These are phyloP conservation scores for Bothia castanella DNA, from an alignment of 1,284 basidiomycete genomes.

Conservation along the genomic window DNA sequence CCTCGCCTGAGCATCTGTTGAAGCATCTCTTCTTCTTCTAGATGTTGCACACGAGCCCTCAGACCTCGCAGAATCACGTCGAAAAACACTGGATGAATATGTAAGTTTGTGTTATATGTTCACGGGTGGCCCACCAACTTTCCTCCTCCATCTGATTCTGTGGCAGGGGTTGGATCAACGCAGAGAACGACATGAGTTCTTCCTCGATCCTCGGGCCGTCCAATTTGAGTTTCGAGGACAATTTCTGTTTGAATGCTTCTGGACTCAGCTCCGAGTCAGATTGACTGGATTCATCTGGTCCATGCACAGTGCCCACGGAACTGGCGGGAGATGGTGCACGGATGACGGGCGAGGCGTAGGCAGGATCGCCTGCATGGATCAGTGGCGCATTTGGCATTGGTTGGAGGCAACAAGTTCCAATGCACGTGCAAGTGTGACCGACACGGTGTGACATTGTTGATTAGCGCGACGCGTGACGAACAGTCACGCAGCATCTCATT, in stretches of 20 bases:
- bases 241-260: slow-evolving; percentile 50
- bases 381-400: slow-evolving; percentile 29
- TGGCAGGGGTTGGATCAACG: slow-evolving; percentile 25
- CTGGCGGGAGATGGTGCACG: slow-evolving; percentile 67
- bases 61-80: slow-evolving; percentile 50
- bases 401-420: background rate
- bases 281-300: slow-evolving; percentile 54
- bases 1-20: slow-evolving; percentile 57
- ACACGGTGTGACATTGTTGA: slow-evolving; percentile 36
- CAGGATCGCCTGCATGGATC: slow-evolving; percentile 38
- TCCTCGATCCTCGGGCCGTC: slow-evolving; percentile 32
- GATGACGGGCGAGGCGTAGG: slow-evolving; percentile 63
- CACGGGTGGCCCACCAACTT: slow-evolving; percentile 18
- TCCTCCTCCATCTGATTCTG: slow-evolving; percentile 33
- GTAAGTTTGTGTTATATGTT: slow-evolving; percentile 17
- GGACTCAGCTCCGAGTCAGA: slow-evolving; percentile 54
- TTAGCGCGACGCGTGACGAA: slow-evolving; percentile 30
- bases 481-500: slow-evolving; percentile 26
- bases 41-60: slow-evolving; percentile 46
- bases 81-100: slow-evolving; percentile 35
- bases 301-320: slow-evolving; percentile 65
- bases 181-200: slow-evolving; percentile 26
- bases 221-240: slow-evolving; percentile 39
- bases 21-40: slow-evolving; percentile 66
- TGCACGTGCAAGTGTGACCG: slow-evolving; percentile 6